These are phyloP conservation scores for Nidularia pulvinata DNA, from an alignment of 768 basidiomycete genomes.

Conservation along the genomic window DNA sequence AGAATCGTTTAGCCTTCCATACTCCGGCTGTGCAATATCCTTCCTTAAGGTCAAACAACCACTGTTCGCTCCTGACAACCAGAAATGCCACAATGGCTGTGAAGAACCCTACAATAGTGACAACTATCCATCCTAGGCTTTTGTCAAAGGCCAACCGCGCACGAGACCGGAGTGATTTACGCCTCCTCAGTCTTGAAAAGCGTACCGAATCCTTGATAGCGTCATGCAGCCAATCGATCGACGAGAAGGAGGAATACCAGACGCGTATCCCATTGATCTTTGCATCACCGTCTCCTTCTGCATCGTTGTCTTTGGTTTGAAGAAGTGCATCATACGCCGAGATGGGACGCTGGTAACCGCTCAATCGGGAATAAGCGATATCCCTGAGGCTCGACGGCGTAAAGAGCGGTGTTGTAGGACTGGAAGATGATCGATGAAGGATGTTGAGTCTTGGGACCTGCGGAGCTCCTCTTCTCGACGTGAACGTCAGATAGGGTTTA, in stretches of 20 bases:
- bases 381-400: constrained; percentile 34
- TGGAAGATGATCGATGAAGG: constrained; percentile 30
- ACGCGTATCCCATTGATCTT: constrained; percentile 88
- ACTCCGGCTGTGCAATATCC: constrained; percentile 77
- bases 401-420: constrained; percentile 30
- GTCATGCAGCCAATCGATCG: constrained; percentile 97
- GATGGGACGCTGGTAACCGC: constrained; percentile 60
- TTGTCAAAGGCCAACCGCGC: constrained; percentile 69
- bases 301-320: constrained; percentile 25
- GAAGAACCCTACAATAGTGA: constrained; percentile 85
- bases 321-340: constrained; percentile 69
- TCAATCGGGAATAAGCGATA: constrained; percentile 31
- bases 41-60: constrained; percentile 91
- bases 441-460: constrained; percentile 30
- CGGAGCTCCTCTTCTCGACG: constrained; percentile 31
- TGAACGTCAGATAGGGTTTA: constrained; percentile 23
- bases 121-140: constrained; percentile 86
- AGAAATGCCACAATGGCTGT: constrained; percentile 87
- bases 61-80: constrained; percentile 84
- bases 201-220: constrained; percentile 92
- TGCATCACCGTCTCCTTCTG: constrained; percentile 49
- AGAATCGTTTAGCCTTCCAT: constrained; percentile 81
- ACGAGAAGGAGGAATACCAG: constrained; percentile 89
- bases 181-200: constrained; percentile 67
- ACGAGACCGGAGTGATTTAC: constrained; percentile 69